Evolutionary conservation across 345 rosid genomes (phyloP), one percentile per base, ranked within the genome.

Genomic region (Acer yangbiense): DNA sequence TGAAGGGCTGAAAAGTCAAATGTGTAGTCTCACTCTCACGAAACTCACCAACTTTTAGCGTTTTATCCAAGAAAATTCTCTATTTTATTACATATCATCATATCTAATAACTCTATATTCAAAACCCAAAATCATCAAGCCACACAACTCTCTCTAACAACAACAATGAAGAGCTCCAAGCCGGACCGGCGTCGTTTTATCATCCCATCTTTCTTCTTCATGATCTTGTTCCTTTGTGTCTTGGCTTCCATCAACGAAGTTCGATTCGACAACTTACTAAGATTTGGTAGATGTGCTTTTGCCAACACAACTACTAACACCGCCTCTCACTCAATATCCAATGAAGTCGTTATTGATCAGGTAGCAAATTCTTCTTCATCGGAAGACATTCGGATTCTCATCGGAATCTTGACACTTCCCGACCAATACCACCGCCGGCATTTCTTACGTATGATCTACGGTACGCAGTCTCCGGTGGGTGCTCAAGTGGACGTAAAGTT

Each of bases 401-500:
- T 95, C 13, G 98, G 98, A 70, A 83, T 95, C 71, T 81, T 86
- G 13, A 95, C 98, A 1, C 89, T 95, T n/a, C 95, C 98, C 0
- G 94, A 95, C 72, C 95, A 92, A 63, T 93, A 92, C 83, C 84
- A 74, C 0, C 92, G 93, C 8, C 89, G 98, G 2, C 86, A 93
- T 80, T 89, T 92, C 74, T 84, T 92, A 2, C 91, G 98, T 29
- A 67, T 93, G 43, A 79, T 95, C 71, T 93, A 91, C 69, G 94
- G 97, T 9, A 86, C 90, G 7, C 98, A 93, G 50, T 68, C 82
- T 39, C 72, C 82, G 0, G 54, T 7, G 1, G 89, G 90, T 1
- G 90, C 86, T 9, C 77, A 83, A 81, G 73, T 95, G 12, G 97
- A 95, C 62, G 89, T 95, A n/a, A 93, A 90, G 88, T 95, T 95